These are phyloP conservation scores for Tillandsia fasciculata DNA, from an alignment of 176 grass and related monocot species.

Conservation along the genomic window DNA sequence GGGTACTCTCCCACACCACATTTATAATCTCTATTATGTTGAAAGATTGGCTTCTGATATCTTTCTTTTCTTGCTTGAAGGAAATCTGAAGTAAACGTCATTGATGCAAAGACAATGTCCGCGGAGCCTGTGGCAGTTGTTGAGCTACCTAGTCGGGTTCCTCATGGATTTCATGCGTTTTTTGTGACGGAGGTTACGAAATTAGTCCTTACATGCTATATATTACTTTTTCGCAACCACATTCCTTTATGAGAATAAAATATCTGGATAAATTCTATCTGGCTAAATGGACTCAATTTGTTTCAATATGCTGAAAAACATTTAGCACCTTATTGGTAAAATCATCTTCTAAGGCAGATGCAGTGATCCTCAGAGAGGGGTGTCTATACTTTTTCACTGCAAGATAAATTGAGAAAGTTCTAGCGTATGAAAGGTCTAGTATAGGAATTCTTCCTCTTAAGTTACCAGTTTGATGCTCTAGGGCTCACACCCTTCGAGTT, in stretches of 20 bases:
- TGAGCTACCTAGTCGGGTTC: slow-evolving; percentile 71
- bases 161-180: slow-evolving; percentile 86
- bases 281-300: too few species aligned
- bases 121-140: slow-evolving; percentile 70
- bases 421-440: too few species aligned
- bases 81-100: slow-evolving; percentile 78
- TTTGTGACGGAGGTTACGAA: slow-evolving; percentile 65
- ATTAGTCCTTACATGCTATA: background rate
- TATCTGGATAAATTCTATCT: too few species aligned
- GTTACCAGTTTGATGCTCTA: too few species aligned
- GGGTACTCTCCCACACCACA: slow-evolving; percentile 37
- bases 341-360: too few species aligned
- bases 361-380: too few species aligned
- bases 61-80: slow-evolving; percentile 25
- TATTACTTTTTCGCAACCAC: background rate
- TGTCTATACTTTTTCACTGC: too few species aligned
- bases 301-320: too few species aligned
- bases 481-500: too few species aligned
- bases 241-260: background rate
- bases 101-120: slow-evolving; percentile 90
- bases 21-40: background rate
- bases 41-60: background rate
- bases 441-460: too few species aligned
- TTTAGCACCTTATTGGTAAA: too few species aligned
- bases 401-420: too few species aligned